Conservation (phyloP, 441 rosid genomes). For the Pelargonium citronellum region DNA sequence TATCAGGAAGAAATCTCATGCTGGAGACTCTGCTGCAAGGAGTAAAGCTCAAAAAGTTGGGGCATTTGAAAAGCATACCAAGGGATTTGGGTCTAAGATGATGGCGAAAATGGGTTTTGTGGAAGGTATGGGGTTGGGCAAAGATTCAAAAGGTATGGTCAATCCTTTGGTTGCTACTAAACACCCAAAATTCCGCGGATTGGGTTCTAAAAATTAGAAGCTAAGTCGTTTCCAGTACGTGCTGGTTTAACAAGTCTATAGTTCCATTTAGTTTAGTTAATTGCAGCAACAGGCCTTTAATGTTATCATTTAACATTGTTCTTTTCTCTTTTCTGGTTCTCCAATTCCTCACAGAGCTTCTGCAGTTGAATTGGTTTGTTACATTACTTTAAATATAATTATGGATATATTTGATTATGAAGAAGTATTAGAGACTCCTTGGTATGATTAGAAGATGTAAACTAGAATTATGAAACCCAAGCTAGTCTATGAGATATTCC, state of each 20-base stretch:
- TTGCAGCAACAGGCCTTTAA: background rate
- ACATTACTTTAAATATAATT: too few species aligned
- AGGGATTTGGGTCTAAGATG: constrained; percentile 88
- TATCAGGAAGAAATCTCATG: background rate
- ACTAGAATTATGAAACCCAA: too few species aligned
- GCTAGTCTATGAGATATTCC: too few species aligned
- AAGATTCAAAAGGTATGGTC: constrained; percentile 67
- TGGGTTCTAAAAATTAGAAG: constrained; percentile 55
- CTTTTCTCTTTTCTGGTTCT: too few species aligned
- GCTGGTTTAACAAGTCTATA: background rate
- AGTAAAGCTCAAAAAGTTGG: constrained; percentile 35
- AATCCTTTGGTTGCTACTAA: constrained; percentile 60
- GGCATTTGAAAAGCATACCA: constrained; percentile 73
- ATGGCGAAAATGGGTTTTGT: constrained; percentile 91
- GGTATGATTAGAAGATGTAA: too few species aligned
- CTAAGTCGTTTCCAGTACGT: background rate
- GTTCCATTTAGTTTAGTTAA: background rate
- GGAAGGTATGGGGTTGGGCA: constrained; percentile 78
- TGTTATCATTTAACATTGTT: too few species aligned
- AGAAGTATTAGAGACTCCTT: too few species aligned
- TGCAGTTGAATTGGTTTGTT: too few species aligned
- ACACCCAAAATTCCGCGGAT: constrained; percentile 60
- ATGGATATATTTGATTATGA: too few species aligned
- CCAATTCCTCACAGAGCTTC: too few species aligned
- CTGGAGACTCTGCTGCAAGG: background rate